Base-by-base conservation (phyloP, 83 land plant species). In the Diphasiastrum complanatum region DNA sequence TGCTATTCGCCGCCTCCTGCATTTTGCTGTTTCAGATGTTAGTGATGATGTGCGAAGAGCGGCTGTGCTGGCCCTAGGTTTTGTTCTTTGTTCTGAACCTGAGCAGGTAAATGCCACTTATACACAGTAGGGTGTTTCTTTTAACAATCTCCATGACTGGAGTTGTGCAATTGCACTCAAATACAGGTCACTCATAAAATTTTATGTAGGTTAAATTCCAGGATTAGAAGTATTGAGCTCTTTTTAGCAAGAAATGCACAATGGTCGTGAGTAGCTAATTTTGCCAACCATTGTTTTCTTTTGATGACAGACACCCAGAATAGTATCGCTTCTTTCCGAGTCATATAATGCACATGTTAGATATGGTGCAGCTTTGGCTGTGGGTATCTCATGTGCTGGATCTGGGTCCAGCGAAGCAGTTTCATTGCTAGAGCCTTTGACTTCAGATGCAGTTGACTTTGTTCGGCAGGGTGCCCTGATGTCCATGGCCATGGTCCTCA, bases 391-490 rank as follows among this genome's bases (percentile, higher is more conserved):
- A 1, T 93, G 98, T 82, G 98, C 98, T 31, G 98, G 98, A 5
- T 83, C 98, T 31, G 96, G 82, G 0, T 66, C 87, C 29, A 85
- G 85, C 64, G 98, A 93, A 51, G 98, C 98, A 8, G 85, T 93
- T 61, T 88, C 98, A 1, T 68, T 93, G 72, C 72, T 93, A 63
- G 98, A 93, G 79, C 96, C 98, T 10, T 71, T 93, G 2, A 88
- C 96, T 29, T 85, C 96, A 26, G 98, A 93, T 76, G 98, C 88
- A 33, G 98, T 93, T 28, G 98, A 93, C 52, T 93, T 93, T 75
- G 98, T 93, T 31, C 89, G 98, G n/a, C 98, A 93, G 76, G 98
- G 98, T 6, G 98, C 98, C 10, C 82, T 93, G 0, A 93, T 93
- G 27, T 95, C 98, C 5, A 93, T 93, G 98, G 98, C 96, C 30